Conservation (phyloP, 2,329 filamentous ascomycete genomes). For the Xylariaceae sp. region DNA sequence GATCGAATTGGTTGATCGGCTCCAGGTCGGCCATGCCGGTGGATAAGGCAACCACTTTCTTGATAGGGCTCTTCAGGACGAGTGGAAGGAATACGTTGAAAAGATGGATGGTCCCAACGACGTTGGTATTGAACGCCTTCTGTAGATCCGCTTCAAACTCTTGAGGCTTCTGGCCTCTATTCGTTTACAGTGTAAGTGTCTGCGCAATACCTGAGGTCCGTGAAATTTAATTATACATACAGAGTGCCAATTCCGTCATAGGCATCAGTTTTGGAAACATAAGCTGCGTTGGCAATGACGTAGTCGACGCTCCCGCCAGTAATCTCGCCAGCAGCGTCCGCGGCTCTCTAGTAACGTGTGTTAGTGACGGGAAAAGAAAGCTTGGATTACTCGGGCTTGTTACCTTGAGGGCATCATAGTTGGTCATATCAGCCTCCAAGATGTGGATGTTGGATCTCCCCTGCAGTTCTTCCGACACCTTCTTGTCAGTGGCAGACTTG, state of each 20-base stretch:
- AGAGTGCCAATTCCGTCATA: conserved; percentile 45
- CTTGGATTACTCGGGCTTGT: too few relatives aligned
- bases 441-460: conserved; percentile 52
- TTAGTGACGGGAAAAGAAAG: too few relatives aligned
- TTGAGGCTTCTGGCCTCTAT: not conserved
- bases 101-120: conserved; percentile 58
- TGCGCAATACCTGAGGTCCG: too few relatives aligned
- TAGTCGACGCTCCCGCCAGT: conserved; percentile 54
- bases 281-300: conserved; percentile 58
- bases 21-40: too few relatives aligned
- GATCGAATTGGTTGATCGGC: too few relatives aligned
- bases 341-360: conserved; percentile 26
- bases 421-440: conserved; percentile 52
- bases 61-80: conserved; percentile 56
- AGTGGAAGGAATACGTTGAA: conserved; percentile 61
- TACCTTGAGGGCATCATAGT: conserved; percentile 49
- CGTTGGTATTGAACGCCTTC: conserved; percentile 46
- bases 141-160: not conserved
- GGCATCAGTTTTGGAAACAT: conserved; percentile 41
- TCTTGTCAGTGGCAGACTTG: conserved; percentile 52
- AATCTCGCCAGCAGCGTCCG: conserved; percentile 26
- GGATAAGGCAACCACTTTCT: too few relatives aligned
- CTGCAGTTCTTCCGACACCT: conserved; percentile 49
- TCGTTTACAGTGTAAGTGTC: not conserved
- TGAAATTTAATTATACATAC: conserved; percentile 36